These are phyloP conservation scores for Hydnum rufescens DNA, from an alignment of 768 basidiomycete genomes.

Conservation along the genomic window DNA sequence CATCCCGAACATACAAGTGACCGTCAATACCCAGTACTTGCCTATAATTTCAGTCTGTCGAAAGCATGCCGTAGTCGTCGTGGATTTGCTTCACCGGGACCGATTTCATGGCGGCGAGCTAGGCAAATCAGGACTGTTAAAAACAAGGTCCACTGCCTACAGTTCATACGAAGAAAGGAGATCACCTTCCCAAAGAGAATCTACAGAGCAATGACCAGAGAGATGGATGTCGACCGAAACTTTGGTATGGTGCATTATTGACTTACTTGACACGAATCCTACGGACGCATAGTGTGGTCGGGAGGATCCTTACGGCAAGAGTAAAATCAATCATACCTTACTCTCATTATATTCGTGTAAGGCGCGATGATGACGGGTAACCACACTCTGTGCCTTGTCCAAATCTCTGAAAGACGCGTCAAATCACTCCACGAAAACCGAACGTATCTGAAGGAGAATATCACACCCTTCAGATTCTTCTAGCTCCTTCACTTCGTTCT, in stretches of 20 bases:
- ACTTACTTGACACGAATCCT: not conserved
- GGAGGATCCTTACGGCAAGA: too few species aligned
- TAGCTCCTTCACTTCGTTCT: not conserved
- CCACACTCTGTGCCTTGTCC: not conserved
- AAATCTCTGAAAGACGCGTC: not conserved
- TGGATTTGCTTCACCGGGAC: not conserved
- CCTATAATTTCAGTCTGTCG: too few species aligned
- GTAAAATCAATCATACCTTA: too few species aligned
- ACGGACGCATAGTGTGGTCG: not conserved
- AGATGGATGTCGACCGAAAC: not conserved
- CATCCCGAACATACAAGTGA: too few species aligned
- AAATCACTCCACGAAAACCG: too few species aligned
- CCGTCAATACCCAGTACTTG: too few species aligned
- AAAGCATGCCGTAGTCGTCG: constrained; percentile 3
- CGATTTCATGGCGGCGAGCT: constrained; percentile 1
- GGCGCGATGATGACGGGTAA: not conserved
- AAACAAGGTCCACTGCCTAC: not conserved
- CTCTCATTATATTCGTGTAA: constrained; percentile 2
- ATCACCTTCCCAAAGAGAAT: not conserved
- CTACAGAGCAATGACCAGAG: not conserved
- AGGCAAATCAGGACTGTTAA: not conserved
- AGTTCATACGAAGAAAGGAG: not conserved
- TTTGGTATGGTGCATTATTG: not conserved
- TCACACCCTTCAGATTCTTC: not conserved
- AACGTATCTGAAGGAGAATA: too few species aligned